A percentile compares a stretch with the other conserved stretches of the same genome.
Evolutionary conservation across 495 filamentous ascomycete genomes (phyloP).

Genomic region (Daldinia concentrica): DNA sequence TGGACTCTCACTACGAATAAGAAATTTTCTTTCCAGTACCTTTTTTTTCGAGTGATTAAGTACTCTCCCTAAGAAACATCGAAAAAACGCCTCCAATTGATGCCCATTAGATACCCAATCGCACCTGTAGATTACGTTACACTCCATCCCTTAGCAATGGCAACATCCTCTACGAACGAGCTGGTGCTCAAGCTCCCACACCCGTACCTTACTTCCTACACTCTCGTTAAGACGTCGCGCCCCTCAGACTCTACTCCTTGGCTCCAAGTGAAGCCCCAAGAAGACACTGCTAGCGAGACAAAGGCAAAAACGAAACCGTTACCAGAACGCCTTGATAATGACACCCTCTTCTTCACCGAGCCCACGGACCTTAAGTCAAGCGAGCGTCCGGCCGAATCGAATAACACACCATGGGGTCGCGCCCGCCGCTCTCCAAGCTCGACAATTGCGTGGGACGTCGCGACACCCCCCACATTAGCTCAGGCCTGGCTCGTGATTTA

Average conservation of each 20-base stretch:
- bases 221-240: constrained; percentile 47
- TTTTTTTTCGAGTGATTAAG: not conserved
- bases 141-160: constrained; percentile 30
- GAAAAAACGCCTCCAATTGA: constrained; percentile 11
- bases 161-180: constrained; percentile 47
- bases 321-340: constrained; percentile 48
- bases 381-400: constrained; percentile 55
- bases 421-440: constrained; percentile 55
- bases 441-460: constrained; percentile 48
- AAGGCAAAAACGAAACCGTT: constrained; percentile 30
- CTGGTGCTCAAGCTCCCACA: constrained; percentile 57
- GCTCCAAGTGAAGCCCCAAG: constrained; percentile 36
- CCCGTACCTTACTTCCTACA: constrained; percentile 57
- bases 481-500: constrained; percentile 72
- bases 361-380: constrained; percentile 56
- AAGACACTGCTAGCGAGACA: constrained; percentile 8
- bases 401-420: constrained; percentile 59
- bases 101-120: constrained; percentile 17
- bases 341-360: constrained; percentile 53
- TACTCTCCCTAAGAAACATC: not conserved
- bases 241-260: constrained; percentile 36
- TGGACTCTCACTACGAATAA: constrained; percentile 13
- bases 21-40: constrained; percentile 14
- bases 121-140: constrained; percentile 2
- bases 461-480: constrained; percentile 57